These are phyloP conservation scores for Chamaecyparis obtusa DNA, from an alignment of 75 land plant species.

Conservation along the genomic window DNA sequence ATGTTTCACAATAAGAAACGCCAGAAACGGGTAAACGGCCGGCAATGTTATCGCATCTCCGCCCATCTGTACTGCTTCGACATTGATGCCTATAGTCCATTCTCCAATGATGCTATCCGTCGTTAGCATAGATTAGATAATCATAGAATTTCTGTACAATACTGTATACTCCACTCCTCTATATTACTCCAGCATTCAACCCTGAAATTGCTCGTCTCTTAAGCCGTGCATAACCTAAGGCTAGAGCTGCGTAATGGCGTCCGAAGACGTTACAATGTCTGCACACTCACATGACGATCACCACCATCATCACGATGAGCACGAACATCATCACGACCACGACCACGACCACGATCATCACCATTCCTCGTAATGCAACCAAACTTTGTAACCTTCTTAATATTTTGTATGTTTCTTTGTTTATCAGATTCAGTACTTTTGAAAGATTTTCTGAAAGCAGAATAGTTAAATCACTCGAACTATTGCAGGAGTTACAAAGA, in stretches of 20 bases:
- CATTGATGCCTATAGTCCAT: no score
- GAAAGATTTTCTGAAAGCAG: background rate
- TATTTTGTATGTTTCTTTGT: background rate
- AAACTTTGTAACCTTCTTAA: background rate
- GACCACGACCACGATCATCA: slow-evolving; percentile 18
- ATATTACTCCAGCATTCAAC: background rate
- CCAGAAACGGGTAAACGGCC: no score
- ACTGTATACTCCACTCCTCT: background rate
- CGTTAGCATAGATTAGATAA: no score
- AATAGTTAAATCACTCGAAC: background rate
- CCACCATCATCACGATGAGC: slow-evolving; percentile 28
- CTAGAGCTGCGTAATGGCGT: slow-evolving; percentile 34
- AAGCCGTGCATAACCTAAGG: background rate
- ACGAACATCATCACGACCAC: slow-evolving; percentile 39
- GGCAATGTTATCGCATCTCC: no score
- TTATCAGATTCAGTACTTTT: background rate
- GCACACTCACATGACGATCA: slow-evolving; percentile 21
- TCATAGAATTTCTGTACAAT: background rate
- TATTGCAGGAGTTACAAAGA: background rate
- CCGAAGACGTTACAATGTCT: slow-evolving; percentile 29
- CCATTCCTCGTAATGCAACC: background rate
- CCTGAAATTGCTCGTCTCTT: background rate
- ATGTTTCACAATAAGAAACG: no score
- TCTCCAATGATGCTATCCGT: background rate
- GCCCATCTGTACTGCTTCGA: no score